These are phyloP conservation scores for Pythium myriotylum DNA, from an alignment of 352 stramenopile species.

Conservation along the genomic window DNA sequence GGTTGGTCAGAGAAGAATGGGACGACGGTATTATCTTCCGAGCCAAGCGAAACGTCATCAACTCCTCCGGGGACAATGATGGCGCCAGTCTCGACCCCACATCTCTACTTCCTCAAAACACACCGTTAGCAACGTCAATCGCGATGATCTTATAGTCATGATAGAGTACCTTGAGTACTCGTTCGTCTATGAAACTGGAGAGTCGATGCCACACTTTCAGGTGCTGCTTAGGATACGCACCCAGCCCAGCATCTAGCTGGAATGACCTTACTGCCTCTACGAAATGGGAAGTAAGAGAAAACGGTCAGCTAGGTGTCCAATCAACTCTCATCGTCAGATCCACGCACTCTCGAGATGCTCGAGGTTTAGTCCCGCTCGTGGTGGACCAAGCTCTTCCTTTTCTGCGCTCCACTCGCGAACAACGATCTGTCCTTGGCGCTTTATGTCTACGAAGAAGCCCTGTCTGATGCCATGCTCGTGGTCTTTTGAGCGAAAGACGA, in stretches of 20 bases:
- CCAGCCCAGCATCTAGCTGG: constrained; percentile 79
- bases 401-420: constrained; percentile 78
- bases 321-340: not conserved
- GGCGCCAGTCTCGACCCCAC: constrained; percentile 59
- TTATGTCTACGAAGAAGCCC: constrained; percentile 78
- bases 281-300: not conserved
- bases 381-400: constrained; percentile 71
- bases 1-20: constrained; percentile 78
- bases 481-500: constrained; percentile 77
- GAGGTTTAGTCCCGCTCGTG: constrained; percentile 59
- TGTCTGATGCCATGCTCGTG: constrained; percentile 83
- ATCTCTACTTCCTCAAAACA: constrained; percentile 59
- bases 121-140: too few species aligned
- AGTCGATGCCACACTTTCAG: constrained; percentile 69
- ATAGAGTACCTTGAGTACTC: constrained; percentile 55
- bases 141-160: too few species aligned
- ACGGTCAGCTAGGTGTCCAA: not conserved
- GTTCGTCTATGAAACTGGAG: constrained; percentile 64
- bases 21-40: constrained; percentile 32
- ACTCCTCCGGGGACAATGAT: constrained; percentile 73
- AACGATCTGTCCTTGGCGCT: constrained; percentile 62
- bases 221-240: constrained; percentile 81
- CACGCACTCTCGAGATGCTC: constrained; percentile 71
- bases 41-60: constrained; percentile 39
- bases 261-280: constrained; percentile 67